Evolutionary conservation across 2,329 filamentous ascomycete species (phyloP).

Genomic region (Neoascochyta sp.): DNA sequence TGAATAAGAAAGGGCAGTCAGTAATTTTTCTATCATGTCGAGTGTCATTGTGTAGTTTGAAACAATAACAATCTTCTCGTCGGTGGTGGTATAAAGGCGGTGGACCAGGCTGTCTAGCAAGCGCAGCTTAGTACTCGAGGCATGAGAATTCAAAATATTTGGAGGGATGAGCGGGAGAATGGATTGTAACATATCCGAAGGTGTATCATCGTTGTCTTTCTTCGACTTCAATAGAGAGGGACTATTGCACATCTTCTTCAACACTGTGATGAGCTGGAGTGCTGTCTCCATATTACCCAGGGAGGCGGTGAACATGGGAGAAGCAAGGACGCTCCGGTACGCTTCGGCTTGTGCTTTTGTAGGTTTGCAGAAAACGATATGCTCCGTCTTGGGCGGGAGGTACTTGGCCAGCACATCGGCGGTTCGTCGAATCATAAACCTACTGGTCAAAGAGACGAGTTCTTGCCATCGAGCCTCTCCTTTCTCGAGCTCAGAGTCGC

Average conservation of each 20-base stretch:
- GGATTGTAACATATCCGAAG: conserved; percentile 44
- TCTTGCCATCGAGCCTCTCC: conserved; percentile 61
- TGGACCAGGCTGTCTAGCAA: conserved; percentile 64
- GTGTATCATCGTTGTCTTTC: conserved; percentile 46
- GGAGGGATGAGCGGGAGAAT: conserved; percentile 53
- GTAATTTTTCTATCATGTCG: conserved; percentile 60
- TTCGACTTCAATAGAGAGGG: conserved; percentile 58
- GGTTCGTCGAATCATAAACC: conserved; percentile 64
- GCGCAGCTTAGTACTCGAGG: conserved; percentile 62
- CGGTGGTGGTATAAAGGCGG: conserved; percentile 56
- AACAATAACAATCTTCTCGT: conserved; percentile 71
- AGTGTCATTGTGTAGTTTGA: conserved; percentile 73
- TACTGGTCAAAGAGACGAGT: conserved; percentile 56
- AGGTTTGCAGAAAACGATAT: conserved; percentile 63
- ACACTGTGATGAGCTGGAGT: conserved; percentile 65
- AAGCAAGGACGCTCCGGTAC: conserved; percentile 62
- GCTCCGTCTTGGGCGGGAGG: conserved; percentile 64
- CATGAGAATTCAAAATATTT: conserved; percentile 54
- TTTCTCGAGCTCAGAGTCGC: conserved; percentile 58
- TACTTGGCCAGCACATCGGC: conserved; percentile 64
- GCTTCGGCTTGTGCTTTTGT: conserved; percentile 58
- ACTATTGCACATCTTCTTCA: conserved; percentile 73
- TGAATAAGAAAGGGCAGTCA: conserved; percentile 57
- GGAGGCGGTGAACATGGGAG: conserved; percentile 59
- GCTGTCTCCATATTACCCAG: conserved; percentile 60